phyloP scores from a whole-genome alignment of 768 basidiomycete genomes.

The Termitomyces eurrhizus region DNA sequence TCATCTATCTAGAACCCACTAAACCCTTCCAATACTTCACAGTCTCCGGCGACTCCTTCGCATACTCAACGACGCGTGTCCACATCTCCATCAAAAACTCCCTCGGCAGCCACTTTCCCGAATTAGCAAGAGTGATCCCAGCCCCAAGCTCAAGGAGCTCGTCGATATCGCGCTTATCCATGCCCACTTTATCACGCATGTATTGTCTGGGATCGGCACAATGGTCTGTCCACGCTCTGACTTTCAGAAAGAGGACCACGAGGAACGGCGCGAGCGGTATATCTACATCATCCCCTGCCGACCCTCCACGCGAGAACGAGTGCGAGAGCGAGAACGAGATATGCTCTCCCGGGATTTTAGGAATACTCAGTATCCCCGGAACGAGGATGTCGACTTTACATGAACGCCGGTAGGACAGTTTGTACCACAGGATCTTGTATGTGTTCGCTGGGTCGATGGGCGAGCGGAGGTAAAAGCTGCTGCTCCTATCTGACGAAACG shows the following conservation, averaged over 20 bases:
- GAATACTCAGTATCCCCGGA: constrained; percentile 34
- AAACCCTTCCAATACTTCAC: neutral
- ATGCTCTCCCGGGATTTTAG: constrained; percentile 20
- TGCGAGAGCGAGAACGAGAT: constrained; percentile 14
- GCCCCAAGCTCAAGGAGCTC: constrained; percentile 35
- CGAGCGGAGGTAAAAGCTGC: constrained; percentile 33
- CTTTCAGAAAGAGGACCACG: constrained; percentile 35
- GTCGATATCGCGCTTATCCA: constrained; percentile 38
- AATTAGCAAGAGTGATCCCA: constrained; percentile 14
- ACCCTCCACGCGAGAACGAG: constrained; percentile 7
- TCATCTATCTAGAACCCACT: too few relatives aligned
- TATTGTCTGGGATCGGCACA: constrained; percentile 23
- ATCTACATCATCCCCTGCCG: constrained; percentile 12
- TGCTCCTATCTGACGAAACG: constrained; percentile 16
- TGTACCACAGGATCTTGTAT: constrained; percentile 40
- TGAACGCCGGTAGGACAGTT: constrained; percentile 18
- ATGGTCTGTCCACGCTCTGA: constrained; percentile 41
- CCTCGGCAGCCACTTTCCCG: constrained; percentile 25
- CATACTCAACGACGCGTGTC: constrained; percentile 20
- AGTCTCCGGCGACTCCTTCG: neutral
- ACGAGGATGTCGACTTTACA: constrained; percentile 38
- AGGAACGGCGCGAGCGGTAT: constrained; percentile 37
- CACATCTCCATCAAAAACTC: constrained; percentile 25
- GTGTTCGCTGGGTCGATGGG: constrained; percentile 34
- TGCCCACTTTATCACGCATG: constrained; percentile 32